A percentile compares a stretch with the other conserved stretches of the same genome.
Evolutionary conservation across 768 basidiomycete genomes (phyloP).

Genomic region (Mycena amicta): DNA sequence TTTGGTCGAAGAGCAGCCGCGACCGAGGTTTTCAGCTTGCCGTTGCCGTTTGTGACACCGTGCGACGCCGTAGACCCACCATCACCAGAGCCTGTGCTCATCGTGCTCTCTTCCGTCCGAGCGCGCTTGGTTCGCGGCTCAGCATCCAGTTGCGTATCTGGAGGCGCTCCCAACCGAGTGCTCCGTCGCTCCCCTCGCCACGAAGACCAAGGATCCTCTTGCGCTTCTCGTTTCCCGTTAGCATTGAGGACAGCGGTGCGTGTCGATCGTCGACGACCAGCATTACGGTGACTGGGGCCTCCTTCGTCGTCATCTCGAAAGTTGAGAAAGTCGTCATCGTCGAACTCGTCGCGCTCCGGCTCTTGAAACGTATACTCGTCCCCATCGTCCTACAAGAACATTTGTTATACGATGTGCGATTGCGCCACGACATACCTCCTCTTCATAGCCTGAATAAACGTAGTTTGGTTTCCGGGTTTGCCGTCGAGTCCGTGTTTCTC

Average conservation of each 20-base stretch:
- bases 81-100: slow-evolving; percentile 57
- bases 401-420: slow-evolving; percentile 26
- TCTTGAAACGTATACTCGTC: slow-evolving; percentile 71
- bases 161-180: slow-evolving; percentile 58
- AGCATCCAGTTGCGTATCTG: slow-evolving; percentile 52
- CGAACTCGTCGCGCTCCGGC: slow-evolving; percentile 61
- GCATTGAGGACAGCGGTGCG: slow-evolving; percentile 50
- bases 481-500: slow-evolving; percentile 78
- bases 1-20: slow-evolving; percentile 71
- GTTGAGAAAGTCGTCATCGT: slow-evolving; percentile 54
- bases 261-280: slow-evolving; percentile 53
- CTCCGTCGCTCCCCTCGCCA: slow-evolving; percentile 83
- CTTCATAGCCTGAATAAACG: slow-evolving; percentile 65
- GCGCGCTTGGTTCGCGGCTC: slow-evolving; percentile 66
- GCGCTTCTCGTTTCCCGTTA: slow-evolving; percentile 56
- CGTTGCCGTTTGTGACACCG: slow-evolving; percentile 27
- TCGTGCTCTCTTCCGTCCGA: slow-evolving; percentile 74
- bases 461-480: slow-evolving; percentile 78
- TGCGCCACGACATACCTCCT: slow-evolving; percentile 54
- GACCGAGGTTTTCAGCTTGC: slow-evolving; percentile 53
- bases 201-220: slow-evolving; percentile 54
- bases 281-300: slow-evolving; percentile 38
- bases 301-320: slow-evolving; percentile 45
- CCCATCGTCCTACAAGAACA: slow-evolving; percentile 53
- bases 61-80: slow-evolving; percentile 34